Conservation (phyloP, 768 basidiomycete genomes). For the Boletus pseudo-olivaceus region DNA sequence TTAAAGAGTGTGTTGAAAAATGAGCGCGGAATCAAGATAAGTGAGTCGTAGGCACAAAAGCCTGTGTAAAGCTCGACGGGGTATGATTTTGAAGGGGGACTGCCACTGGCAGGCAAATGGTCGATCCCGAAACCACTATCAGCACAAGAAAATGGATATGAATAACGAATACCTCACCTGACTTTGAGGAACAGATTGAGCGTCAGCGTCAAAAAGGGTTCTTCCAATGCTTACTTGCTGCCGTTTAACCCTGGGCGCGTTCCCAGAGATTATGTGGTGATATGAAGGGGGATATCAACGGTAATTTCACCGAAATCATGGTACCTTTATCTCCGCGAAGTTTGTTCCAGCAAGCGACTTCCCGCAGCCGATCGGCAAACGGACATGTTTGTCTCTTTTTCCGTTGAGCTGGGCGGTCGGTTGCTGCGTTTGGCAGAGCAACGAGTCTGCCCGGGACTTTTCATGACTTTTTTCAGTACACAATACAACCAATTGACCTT, state of each 20-base stretch:
- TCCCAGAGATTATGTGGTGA: slow-evolving; percentile 16
- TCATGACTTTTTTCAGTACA: background rate
- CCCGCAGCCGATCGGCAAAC: slow-evolving; percentile 12
- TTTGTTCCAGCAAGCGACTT: background rate
- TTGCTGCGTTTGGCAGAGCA: background rate
- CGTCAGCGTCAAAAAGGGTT: slow-evolving; percentile 2
- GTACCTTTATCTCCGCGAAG: slow-evolving; percentile 27
- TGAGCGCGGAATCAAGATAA: slow-evolving; percentile 21
- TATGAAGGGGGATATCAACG: slow-evolving; percentile 3
- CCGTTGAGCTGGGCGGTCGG: background rate
- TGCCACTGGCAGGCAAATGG: background rate
- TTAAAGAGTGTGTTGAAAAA: slow-evolving; percentile 30
- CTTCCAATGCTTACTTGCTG: background rate
- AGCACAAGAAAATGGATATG: background rate
- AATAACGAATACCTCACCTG: slow-evolving; percentile 5
- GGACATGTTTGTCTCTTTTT: background rate
- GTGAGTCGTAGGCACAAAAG: slow-evolving; percentile 13
- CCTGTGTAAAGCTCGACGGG: slow-evolving; percentile 1
- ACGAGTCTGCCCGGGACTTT: background rate
- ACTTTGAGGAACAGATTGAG: slow-evolving; percentile 1
- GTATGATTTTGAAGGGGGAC: background rate
- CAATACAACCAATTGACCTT: background rate
- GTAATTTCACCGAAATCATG: background rate
- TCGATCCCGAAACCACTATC: slow-evolving; percentile 8
- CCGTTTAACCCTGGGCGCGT: background rate